Evolutionary conservation across 2,329 filamentous ascomycete genomes (phyloP), one percentile per base, ranked within the genome.

Genomic region (Neocucurbitaria cava): DNA sequence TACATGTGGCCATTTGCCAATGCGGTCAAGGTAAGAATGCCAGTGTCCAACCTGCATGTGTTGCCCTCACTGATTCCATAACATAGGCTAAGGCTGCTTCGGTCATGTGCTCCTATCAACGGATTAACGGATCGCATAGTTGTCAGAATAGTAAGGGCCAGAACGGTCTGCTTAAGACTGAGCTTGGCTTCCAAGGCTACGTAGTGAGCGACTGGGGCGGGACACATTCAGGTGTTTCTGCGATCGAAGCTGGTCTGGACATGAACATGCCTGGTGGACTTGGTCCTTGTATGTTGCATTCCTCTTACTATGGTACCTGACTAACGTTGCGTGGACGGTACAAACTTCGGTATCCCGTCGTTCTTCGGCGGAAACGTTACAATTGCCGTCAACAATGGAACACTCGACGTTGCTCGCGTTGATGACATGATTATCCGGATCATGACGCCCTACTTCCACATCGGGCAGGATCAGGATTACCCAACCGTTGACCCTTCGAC

Each of bases 1-100:
- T 90, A 90, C 56, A 77, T 87, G 3, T 89, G 85, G 82, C 87
- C 87, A 0, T 90, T 89, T 52, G 82, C 85, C 63, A 84, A 89
- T 51, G 82, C 84, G 0, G 74, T 89, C 13, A 79, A 75, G 30
- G 28, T 11, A 31, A 31, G 26, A 28, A 28, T 10, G 26, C n/a
- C n/a, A n/a, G n/a, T n/a, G n/a, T n/a, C n/a, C n/a, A n/a, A n/a
- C n/a, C n/a, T n/a, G n/a, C n/a, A n/a, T n/a, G n/a, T n/a, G n/a
- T n/a, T n/a, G n/a, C n/a, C n/a, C n/a, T 28, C 26, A 28, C 26
- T 28, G 10, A 28, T 10, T 28, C 10, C 26, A 10, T 10, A 28
- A 28, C 26, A 10, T 28, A 28, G 26, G 85, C 85, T 4, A 84
- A 85, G 5, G 82, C 80, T 2, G 83, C 79, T 0, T 83, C 81